Base-by-base conservation (phyloP, 2,329 filamentous ascomycete genomes). In the Pseudogymnoascus sp. region DNA sequence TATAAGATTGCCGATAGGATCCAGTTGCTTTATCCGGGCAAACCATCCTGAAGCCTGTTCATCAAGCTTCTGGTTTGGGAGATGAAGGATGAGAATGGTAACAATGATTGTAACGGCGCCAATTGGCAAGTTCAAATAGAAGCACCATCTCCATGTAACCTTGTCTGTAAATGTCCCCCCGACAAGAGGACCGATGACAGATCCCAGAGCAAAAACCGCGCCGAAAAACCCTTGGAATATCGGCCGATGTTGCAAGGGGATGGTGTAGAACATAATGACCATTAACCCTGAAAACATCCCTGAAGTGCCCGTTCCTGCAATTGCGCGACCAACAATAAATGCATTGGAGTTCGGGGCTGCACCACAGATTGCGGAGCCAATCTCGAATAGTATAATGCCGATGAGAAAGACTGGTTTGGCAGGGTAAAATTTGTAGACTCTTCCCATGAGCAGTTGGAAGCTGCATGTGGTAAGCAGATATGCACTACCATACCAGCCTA, bases 141-240 rank as follows among this genome's bases (percentile, higher is more conserved):
- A 69, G 47, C 70, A 72, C 70, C 69, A 71, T 60, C 71, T 62
- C 71, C 70, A 72, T 64, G 64, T 71, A 60, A 63, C 67, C 9
- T 65, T 63, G 6, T 74, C 74, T n/a, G 73, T 77, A 59, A 75
- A 76, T 5, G 70, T 74, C n/a, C 76, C 76, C 28, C 76, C 76
- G 6, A 77, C 59, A 4, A 70, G 47, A 8, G 68, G 68, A 61
- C 68, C 77, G 41, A 65, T 60, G 38, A 68, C 66, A 35, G 66
- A 66, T 16, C 67, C 65, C 47, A 69, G 61, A 22, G 65, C 66
- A 57, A 64, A 68, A 59, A 67, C 64, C 47, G 64, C 64, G 38
- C 65, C 66, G 25, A 68, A 39, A 12, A 67, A 57, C n/a, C 65
- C 65, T 30, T 62, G 63, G 35, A 66, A 65, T 38, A 65, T 63